Evolutionary conservation across 768 basidiomycete genomes (phyloP).

Genomic region (Gloeopeniophorella convolvens): DNA sequence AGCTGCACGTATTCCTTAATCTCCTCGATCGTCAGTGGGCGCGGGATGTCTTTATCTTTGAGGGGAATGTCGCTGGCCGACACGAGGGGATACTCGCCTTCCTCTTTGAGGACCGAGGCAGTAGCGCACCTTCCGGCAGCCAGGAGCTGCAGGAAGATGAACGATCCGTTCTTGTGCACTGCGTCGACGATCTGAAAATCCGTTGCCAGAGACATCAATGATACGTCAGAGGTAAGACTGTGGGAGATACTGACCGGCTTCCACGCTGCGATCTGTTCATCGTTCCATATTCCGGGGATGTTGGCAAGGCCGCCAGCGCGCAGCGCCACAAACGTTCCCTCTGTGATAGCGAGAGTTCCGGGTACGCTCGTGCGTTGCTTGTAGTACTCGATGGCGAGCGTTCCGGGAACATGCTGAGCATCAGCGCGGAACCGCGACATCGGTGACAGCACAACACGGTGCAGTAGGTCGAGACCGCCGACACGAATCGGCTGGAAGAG

Average conservation of each 20-base stretch:
- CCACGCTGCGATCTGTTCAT: slow-evolving; percentile 50
- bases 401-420: slow-evolving; percentile 29
- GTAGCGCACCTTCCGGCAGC: slow-evolving; percentile 37
- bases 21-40: slow-evolving; percentile 40
- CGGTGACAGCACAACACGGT: slow-evolving; percentile 51
- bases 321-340: slow-evolving; percentile 48
- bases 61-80: slow-evolving; percentile 25
- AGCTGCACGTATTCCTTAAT: slow-evolving; percentile 44
- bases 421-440: slow-evolving; percentile 41
- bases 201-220: too few relatives aligned
- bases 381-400: slow-evolving; percentile 40
- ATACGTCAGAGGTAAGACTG: too few relatives aligned
- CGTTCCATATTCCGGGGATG: slow-evolving; percentile 44
- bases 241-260: slow-evolving; percentile 38
- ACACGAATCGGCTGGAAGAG: slow-evolving; percentile 44
- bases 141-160: slow-evolving; percentile 44
- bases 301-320: slow-evolving; percentile 39
- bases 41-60: slow-evolving; percentile 25
- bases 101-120: slow-evolving; percentile 17
- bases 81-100: slow-evolving; percentile 23
- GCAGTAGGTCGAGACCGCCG: slow-evolving; percentile 36
- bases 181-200: slow-evolving; percentile 25
- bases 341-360: slow-evolving; percentile 52
- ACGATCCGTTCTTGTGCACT: slow-evolving; percentile 38
- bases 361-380: slow-evolving; percentile 39